Percentiles rank a stretch among this genome's conserved stretches.
Evolutionary conservation across 345 rosid genomes (phyloP).

Genomic region (Mangifera indica): DNA sequence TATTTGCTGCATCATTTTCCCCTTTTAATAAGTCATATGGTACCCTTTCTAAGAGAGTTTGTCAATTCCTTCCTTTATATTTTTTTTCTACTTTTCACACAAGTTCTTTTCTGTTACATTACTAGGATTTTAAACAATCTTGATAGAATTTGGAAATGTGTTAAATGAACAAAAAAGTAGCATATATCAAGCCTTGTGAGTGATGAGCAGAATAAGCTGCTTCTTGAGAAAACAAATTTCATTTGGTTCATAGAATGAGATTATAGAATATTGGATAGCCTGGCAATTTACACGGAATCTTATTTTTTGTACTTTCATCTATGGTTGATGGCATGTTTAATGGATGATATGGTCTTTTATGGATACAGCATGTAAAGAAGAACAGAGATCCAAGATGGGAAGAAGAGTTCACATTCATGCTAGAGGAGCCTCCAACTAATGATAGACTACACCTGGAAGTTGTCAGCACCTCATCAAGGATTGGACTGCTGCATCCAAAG

Average conservation of each 20-base stretch:
- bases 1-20: not conserved
- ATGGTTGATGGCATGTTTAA: not conserved
- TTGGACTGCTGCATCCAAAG: constrained; percentile 86
- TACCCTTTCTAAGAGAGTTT: not conserved
- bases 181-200: no score
- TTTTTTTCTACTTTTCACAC: not conserved
- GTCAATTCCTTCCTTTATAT: not conserved
- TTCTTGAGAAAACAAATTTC: no score
- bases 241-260: no score
- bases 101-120: not conserved
- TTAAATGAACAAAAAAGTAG: no score
- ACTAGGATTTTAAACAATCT: no score
- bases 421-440: constrained; percentile 73
- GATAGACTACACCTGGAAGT: constrained; percentile 85
- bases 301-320: not conserved
- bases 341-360: constrained; percentile 7
- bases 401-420: constrained; percentile 68
- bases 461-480: constrained; percentile 71
- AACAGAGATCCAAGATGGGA: constrained; percentile 96
- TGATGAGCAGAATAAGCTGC: no score
- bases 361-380: constrained; percentile 69
- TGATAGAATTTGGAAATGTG: no score
- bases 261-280: no score
- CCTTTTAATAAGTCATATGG: no score
- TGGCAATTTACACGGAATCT: no score